Evolutionary conservation across 2,329 filamentous ascomycete species (phyloP), one percentile per base, ranked within the genome.

Genomic region (Aquanectria penicillioides): DNA sequence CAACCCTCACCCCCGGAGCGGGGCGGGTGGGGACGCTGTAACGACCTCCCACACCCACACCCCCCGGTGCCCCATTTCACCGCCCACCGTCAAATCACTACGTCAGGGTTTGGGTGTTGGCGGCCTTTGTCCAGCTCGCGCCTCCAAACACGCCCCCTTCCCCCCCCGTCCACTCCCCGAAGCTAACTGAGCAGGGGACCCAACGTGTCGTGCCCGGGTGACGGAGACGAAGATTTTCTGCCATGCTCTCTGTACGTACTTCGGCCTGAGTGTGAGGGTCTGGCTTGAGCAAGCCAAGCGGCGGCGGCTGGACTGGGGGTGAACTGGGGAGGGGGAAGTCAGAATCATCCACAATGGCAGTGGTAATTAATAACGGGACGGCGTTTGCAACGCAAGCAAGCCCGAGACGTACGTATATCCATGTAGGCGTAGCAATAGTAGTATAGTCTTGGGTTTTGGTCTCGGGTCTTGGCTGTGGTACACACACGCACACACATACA

Each of bases 311-410:
- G 37, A 41, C 49, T 36, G 38, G 49, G 49, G 37, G 38, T 28
- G 38, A 43, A 43, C 22, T 43, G 13, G 22, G 38, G 17, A 38
- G n/a, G 36, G 13, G 13, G 38, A 25, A 25, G 23, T 10, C n/a
- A 28, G 29, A 4, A 10, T 22, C 22, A 43, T 29, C 38, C 38
- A 43, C 22, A n/a, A 43, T 43, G 38, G 38, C 6, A 23, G 36
- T 18, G 17, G 26, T 23, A 29, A 29, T 15, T 57, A 51, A 47
- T 51, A 40, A 51, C 28, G 44, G n/a, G 34, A 56, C 54, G 33
- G 40, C 46, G 36, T 51, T 57, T 38, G 54, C 34, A 31, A 51
- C 47, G 54, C 37, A 49, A 46, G 38, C 47, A 51, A 50, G 31
- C 50, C 43, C 13, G 26, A 36, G 46, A 36, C 47, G 48, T 51